Base-by-base conservation (phyloP, 2,329 filamentous ascomycete species). In the Coniella vitis region DNA sequence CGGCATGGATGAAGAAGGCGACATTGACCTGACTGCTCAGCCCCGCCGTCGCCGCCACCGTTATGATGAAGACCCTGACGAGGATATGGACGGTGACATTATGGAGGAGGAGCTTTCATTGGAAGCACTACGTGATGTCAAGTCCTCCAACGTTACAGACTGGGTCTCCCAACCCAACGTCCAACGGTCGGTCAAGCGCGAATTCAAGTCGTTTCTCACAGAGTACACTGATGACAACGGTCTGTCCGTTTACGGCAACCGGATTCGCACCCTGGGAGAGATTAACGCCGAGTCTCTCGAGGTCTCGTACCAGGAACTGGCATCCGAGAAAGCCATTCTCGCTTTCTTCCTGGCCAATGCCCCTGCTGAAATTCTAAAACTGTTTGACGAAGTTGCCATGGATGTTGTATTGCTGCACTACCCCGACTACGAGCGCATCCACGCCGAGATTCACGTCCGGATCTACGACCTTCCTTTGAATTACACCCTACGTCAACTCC, bases 311-410 rank as follows among this genome's bases (percentile, higher is more conserved):
- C 87, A 91, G 56, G 90, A 98, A 65, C 75, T 98, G 16, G 85
- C 88, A 7, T 83, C 87, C 38, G 87, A 87, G 53, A 97, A 96
- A 68, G 93, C 93, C 21, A 93, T 93, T 47, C 73, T 98, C 16
- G 93, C 90, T 13, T 97, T 95, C 67, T 98, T 96, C 71, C 72
- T 98, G 22, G 91, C 91, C 57, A 98, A 97, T 62, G 90, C 91
- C 1, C 93, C 93, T 0, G 81, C 87, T n/a, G 91, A 96, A 66
- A 87, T 97, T 63, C 78, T 98, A 53, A 93, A 93, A 65, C 84
- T 98, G 42, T 97, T 98, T 61, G 93, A 98, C 59, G 84, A 95
- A 56, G 91, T 96, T 4, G 91, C 93, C 49, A 91, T 98, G 81
- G 93, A 98, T 55, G 90, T 94, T 34, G 91, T 94, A 4, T 79